Evolutionary conservation across 495 filamentous ascomycete species (phyloP).

Genomic region (Glarea lozoyensis): DNA sequence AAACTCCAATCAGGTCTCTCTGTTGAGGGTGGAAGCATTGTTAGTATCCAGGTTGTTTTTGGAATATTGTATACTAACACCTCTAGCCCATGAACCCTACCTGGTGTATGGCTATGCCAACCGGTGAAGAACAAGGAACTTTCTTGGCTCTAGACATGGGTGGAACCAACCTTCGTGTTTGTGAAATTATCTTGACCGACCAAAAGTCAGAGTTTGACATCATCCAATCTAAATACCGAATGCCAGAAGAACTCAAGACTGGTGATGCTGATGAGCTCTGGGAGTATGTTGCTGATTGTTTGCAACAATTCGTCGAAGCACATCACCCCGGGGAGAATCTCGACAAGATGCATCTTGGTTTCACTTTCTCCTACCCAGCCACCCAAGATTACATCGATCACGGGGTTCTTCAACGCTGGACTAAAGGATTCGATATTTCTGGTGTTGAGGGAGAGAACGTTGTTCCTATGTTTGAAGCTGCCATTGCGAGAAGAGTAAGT

Average conservation of each 20-base stretch:
- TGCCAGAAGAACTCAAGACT: slow-evolving; percentile 92
- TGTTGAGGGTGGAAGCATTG: slow-evolving; percentile 85
- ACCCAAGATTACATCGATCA: slow-evolving; percentile 96
- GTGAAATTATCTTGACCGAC: slow-evolving; percentile 85
- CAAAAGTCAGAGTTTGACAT: slow-evolving; percentile 96
- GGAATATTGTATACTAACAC: slow-evolving; percentile 9
- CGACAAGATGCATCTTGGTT: slow-evolving; percentile 73
- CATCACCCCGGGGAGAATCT: slow-evolving; percentile 64
- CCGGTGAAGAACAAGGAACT: slow-evolving; percentile 81
- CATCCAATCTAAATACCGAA: slow-evolving; percentile 95
- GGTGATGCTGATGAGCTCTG: slow-evolving; percentile 88
- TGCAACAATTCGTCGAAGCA: slow-evolving; percentile 90
- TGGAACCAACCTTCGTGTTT: slow-evolving; percentile 95
- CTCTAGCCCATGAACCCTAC: slow-evolving; percentile 95
- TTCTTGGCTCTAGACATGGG: slow-evolving; percentile 97
- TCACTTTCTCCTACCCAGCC: slow-evolving; percentile 97
- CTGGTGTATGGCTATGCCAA: slow-evolving; percentile 92
- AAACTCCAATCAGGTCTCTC: slow-evolving; percentile 38
- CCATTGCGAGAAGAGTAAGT: slow-evolving; percentile 66
- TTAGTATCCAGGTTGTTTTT: slow-evolving; percentile 36
- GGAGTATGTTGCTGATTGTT: slow-evolving; percentile 95
- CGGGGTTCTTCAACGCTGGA: slow-evolving; percentile 93
- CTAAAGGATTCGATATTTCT: slow-evolving; percentile 96
- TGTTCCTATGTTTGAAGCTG: slow-evolving; percentile 83
- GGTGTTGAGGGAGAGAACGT: slow-evolving; percentile 94